These are phyloP conservation scores for Biscogniauxia mediterranea DNA, from an alignment of 2,329 filamentous ascomycete genomes.

Conservation along the genomic window DNA sequence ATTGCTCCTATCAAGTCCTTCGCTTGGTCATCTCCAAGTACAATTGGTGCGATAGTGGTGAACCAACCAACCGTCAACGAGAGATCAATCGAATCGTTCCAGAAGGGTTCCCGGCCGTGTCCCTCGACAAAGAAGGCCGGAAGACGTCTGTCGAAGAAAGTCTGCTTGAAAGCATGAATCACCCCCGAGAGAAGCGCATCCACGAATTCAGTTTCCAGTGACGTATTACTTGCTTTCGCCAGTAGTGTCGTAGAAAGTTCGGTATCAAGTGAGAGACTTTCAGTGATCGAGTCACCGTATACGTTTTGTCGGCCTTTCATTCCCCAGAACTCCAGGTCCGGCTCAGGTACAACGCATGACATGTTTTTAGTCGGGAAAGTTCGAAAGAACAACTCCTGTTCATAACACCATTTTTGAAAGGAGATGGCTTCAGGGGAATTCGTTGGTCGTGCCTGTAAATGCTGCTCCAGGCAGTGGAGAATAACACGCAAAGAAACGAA, in stretches of 20 bases:
- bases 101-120: constrained; percentile 13
- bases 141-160: constrained; percentile 11
- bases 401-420: not conserved
- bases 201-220: constrained; percentile 5
- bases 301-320: not conserved
- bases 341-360: not conserved
- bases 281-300: not conserved
- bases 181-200: constrained; percentile 13
- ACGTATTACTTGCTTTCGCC: not conserved
- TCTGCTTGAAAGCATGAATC: constrained; percentile 6
- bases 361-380: not conserved
- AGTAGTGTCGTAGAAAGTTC: constrained; percentile 1
- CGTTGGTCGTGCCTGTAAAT: not conserved
- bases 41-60: constrained; percentile 5
- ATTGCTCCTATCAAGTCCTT: not conserved
- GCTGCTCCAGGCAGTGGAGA: constrained; percentile 2
- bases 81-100: constrained; percentile 9
- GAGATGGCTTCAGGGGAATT: not conserved
- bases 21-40: not conserved
- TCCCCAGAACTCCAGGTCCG: constrained; percentile 3
- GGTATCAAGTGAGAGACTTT: not conserved
- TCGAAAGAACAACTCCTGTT: not conserved
- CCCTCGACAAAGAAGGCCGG: constrained; percentile 14
- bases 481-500: constrained; percentile 14
- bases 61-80: constrained; percentile 17